Percentiles rank a stretch among this genome's conserved stretches.
These are phyloP conservation scores for Ascosphaera apis DNA, from an alignment of 2,329 filamentous ascomycete genomes.

Conservation along the genomic window DNA sequence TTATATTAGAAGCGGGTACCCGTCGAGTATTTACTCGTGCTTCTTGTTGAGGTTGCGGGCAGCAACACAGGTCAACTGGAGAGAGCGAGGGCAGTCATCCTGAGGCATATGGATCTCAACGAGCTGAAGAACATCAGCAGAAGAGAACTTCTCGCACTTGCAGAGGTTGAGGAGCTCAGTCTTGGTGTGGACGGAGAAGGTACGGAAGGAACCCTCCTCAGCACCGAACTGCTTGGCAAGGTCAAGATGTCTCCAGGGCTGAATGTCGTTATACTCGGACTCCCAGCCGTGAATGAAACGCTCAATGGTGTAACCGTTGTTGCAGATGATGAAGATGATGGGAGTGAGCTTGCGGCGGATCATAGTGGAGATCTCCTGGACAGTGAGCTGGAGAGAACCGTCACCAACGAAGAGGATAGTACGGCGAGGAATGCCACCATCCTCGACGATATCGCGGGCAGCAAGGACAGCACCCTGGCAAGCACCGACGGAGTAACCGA, in stretches of 20 bases:
- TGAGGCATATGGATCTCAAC: conserved; percentile 60
- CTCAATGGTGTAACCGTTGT: conserved; percentile 70
- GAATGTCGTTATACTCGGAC: conserved; percentile 55
- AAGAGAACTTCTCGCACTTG: conserved; percentile 35
- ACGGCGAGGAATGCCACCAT: conserved; percentile 19
- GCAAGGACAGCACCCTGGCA: conserved; percentile 34
- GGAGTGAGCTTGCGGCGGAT: conserved; percentile 45
- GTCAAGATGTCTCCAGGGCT: conserved; percentile 46
- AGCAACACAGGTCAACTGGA: conserved; percentile 44
- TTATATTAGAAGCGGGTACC: no score
- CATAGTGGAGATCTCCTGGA: conserved; percentile 64
- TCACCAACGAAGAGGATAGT: conserved; percentile 68
- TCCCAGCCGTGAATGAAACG: conserved; percentile 63
- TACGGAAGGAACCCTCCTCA: conserved; percentile 29
- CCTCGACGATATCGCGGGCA: conserved; percentile 9
- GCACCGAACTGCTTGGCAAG: conserved; percentile 45
- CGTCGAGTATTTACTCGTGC: conserved; percentile 6
- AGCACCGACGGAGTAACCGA: conserved; percentile 37
- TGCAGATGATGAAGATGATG: conserved; percentile 63
- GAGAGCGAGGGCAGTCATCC: conserved; percentile 46
- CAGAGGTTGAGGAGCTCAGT: conserved; percentile 42
- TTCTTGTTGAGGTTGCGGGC: conserved; percentile 38
- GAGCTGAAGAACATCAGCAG: conserved; percentile 32
- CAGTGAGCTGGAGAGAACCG: conserved; percentile 63
- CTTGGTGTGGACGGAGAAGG: conserved; percentile 42